A percentile compares a stretch with the other conserved stretches of the same genome.
These are phyloP conservation scores for Suillus tomentosus DNA, from an alignment of 768 basidiomycete genomes.

Conservation along the genomic window DNA sequence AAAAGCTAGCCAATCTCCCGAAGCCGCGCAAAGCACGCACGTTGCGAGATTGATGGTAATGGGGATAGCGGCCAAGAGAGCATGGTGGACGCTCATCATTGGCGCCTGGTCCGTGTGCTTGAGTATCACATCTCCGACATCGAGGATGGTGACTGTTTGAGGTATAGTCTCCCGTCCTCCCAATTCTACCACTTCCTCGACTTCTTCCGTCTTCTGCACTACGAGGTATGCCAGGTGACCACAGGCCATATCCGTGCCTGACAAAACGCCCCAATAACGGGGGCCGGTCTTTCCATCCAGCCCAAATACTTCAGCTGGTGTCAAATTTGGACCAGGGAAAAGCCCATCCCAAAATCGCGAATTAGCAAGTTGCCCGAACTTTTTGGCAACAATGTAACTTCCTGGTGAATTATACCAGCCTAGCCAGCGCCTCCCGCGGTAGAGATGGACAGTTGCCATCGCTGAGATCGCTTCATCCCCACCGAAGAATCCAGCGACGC, in stretches of 20 bases:
- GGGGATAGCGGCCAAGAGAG: slow-evolving; percentile 26
- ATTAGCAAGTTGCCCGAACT: slow-evolving; percentile 31
- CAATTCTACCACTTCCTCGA: slow-evolving; percentile 13
- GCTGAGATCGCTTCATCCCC: slow-evolving; percentile 38
- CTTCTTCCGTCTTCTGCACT: slow-evolving; percentile 18
- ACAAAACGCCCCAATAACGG: slow-evolving; percentile 27
- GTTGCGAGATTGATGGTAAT: slow-evolving; percentile 25
- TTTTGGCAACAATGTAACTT: slow-evolving; percentile 31
- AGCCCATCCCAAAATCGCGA: slow-evolving; percentile 30
- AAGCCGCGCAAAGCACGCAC: slow-evolving; percentile 28
- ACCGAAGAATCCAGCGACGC: slow-evolving; percentile 37
- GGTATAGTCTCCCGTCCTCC: slow-evolving; percentile 25
- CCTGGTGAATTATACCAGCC: slow-evolving; percentile 43
- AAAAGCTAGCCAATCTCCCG: slow-evolving; percentile 34
- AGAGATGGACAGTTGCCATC: slow-evolving; percentile 37
- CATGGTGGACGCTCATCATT: slow-evolving; percentile 9
- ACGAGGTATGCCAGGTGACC: slow-evolving; percentile 28
- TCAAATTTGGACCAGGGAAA: slow-evolving; percentile 21
- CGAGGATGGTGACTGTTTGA: slow-evolving; percentile 19
- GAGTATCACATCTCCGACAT: slow-evolving; percentile 11
- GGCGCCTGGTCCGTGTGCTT: slow-evolving; percentile 14
- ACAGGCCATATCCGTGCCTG: slow-evolving; percentile 20
- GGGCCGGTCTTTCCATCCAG: slow-evolving; percentile 32
- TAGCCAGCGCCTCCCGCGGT: slow-evolving; percentile 33
- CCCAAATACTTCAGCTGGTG: slow-evolving; percentile 25